Evolutionary conservation across 169 alveolate species (phyloP).

Genomic region (Eimeria brunetti): DNA sequence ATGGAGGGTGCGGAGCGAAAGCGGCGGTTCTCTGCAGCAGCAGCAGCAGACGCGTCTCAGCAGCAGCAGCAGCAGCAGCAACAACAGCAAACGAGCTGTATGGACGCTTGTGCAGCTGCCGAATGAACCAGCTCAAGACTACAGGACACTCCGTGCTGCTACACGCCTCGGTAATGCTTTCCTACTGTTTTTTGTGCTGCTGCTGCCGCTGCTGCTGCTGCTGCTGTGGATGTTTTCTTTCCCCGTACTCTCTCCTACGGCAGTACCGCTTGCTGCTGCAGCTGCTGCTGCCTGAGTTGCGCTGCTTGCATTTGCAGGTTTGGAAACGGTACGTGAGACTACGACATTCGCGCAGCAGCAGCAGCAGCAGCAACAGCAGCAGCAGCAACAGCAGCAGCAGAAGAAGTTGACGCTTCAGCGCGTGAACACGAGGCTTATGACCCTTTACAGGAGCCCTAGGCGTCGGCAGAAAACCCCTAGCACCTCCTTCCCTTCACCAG

Average conservation of each 20-base stretch:
- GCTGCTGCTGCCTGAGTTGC: background rate
- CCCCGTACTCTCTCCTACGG: background rate
- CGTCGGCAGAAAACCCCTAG: background rate
- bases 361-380: constrained; percentile 24
- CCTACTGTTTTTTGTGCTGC: background rate
- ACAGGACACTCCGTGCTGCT: background rate
- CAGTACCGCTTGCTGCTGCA: constrained; percentile 8
- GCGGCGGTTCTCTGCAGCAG: constrained; percentile 11
- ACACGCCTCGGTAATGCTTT: background rate
- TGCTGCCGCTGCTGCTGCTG: constrained; percentile 20
- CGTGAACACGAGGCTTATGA: background rate
- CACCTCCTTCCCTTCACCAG: background rate
- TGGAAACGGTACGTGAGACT: background rate
- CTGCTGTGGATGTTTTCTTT: background rate
- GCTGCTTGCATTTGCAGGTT: background rate
- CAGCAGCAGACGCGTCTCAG: constrained; percentile 19
- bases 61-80: constrained; percentile 23
- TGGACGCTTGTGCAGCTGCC: constrained; percentile 16
- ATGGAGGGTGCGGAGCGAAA: background rate
- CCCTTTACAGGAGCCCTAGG: background rate
- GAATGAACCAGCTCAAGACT: background rate
- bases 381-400: background rate
- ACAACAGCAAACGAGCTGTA: constrained; percentile 32
- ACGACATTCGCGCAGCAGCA: constrained; percentile 16
- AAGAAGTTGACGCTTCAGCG: constrained; percentile 9